Conservation (phyloP, 768 basidiomycete genomes). For the Flagelloscypha sp. region DNA sequence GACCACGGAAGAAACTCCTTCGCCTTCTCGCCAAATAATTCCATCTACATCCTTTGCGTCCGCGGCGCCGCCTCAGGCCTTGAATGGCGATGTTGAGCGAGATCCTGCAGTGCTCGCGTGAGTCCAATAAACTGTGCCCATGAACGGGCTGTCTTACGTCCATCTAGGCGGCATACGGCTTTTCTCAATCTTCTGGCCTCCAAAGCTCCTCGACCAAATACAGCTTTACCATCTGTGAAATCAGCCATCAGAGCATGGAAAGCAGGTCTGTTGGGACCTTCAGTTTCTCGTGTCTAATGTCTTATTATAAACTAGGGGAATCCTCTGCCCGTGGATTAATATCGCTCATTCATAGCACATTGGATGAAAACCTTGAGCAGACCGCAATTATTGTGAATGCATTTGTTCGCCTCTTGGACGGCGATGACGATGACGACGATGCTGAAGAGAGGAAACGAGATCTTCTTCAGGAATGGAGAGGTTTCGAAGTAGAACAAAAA, state of each 20-base stretch:
- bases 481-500: slow-evolving; percentile 82
- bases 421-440: too few species aligned
- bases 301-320: too few species aligned
- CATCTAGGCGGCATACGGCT: slow-evolving; percentile 52
- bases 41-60: slow-evolving; percentile 31
- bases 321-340: slow-evolving; percentile 78
- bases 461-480: slow-evolving; percentile 71
- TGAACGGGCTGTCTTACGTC: slow-evolving; percentile 2
- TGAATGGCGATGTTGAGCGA: background rate
- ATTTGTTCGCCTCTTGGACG: slow-evolving; percentile 69
- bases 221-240: slow-evolving; percentile 54
- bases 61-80: slow-evolving; percentile 2
- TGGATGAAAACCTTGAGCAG: slow-evolving; percentile 59
- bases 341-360: slow-evolving; percentile 77
- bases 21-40: slow-evolving; percentile 19
- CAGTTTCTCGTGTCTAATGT: slow-evolving; percentile 70
- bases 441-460: slow-evolving; percentile 79
- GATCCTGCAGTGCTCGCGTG: background rate
- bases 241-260: too few species aligned
- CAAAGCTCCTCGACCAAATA: slow-evolving; percentile 47
- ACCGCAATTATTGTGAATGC: slow-evolving; percentile 67
- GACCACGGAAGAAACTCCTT: slow-evolving; percentile 31
- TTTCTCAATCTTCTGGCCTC: slow-evolving; percentile 58
- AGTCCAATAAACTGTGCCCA: background rate
- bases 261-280: too few species aligned